These are phyloP conservation scores for Cucurbita maxima DNA, from an alignment of 306 rosid species.

Conservation along the genomic window DNA sequence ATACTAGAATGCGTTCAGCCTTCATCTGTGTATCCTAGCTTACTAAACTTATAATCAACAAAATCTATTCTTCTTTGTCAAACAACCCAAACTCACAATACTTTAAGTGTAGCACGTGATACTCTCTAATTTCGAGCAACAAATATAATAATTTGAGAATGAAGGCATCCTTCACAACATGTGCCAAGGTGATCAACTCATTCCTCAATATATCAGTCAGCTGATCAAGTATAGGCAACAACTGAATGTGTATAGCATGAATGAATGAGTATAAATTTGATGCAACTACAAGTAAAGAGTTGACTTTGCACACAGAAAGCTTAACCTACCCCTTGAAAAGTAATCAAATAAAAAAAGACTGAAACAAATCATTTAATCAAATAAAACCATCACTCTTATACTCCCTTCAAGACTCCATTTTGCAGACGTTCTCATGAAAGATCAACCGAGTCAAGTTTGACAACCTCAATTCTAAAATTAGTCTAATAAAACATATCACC, in stretches of 20 bases:
- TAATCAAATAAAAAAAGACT: not conserved
- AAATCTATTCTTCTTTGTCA: not conserved
- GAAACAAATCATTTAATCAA: not conserved
- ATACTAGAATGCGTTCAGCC: not conserved
- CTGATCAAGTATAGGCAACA: slow-evolving; percentile 5
- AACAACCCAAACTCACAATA: not conserved
- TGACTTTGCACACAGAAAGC: not conserved
- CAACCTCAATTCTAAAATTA: not conserved
- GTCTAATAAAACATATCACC: not conserved
- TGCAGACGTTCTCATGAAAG: not conserved
- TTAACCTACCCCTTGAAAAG: not conserved
- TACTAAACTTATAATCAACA: not conserved
- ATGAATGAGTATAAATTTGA: not conserved
- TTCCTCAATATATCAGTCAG: not conserved
- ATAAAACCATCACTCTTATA: not conserved
- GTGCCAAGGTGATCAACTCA: not conserved
- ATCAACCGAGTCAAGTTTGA: not conserved
- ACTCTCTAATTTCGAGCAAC: not conserved
- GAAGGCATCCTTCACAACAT: not conserved
- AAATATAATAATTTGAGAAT: not conserved
- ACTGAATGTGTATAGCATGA: not conserved
- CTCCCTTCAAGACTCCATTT: not conserved
- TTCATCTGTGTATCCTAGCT: not conserved
- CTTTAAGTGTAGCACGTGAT: not conserved
- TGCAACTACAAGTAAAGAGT: not conserved